Percentiles rank a stretch among this genome's conserved stretches.
These are phyloP conservation scores for Tetrahymena thermophila DNA, from an alignment of 73 alveolate species.

Conservation along the genomic window DNA sequence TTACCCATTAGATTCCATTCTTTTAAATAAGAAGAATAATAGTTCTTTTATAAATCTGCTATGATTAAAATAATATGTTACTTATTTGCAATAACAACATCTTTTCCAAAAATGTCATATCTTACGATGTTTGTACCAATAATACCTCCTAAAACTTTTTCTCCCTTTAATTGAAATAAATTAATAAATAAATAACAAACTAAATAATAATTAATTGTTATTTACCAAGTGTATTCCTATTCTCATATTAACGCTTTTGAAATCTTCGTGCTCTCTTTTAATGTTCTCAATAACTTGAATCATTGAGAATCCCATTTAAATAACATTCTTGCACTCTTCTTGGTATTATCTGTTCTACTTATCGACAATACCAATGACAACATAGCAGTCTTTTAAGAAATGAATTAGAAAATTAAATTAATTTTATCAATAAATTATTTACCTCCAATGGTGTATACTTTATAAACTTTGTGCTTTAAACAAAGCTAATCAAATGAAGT, in stretches of 20 bases:
- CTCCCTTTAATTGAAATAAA: constrained; percentile 5
- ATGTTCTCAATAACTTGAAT: constrained; percentile 21
- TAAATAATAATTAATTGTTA: not conserved
- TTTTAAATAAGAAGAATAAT: too few relatives aligned
- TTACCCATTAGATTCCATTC: constrained; percentile 43
- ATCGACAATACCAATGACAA: constrained; percentile 32
- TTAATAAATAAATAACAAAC: not conserved
- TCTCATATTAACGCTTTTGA: constrained; percentile 35
- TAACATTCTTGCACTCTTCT: constrained; percentile 26
- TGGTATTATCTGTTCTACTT: constrained; percentile 14
- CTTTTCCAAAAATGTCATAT: constrained; percentile 43
- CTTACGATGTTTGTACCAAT: constrained; percentile 39
- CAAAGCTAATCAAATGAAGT: constrained; percentile 41
- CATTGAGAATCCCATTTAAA: constrained; percentile 43
- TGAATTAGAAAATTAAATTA: too few relatives aligned
- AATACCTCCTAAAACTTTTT: constrained; percentile 35
- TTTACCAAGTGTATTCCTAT: constrained; percentile 46
- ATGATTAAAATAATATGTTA: not conserved
- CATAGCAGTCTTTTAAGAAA: constrained; percentile 41
- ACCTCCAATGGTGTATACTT: constrained; percentile 43
- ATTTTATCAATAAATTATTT: not conserved
- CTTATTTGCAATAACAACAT: constrained; percentile 42
- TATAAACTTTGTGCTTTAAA: constrained; percentile 33
- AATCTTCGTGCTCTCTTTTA: constrained; percentile 36
- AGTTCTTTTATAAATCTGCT: not conserved